phyloP scores from a whole-genome alignment of 805 yeast genomes.

The Phaffomyces opuntiae region DNA sequence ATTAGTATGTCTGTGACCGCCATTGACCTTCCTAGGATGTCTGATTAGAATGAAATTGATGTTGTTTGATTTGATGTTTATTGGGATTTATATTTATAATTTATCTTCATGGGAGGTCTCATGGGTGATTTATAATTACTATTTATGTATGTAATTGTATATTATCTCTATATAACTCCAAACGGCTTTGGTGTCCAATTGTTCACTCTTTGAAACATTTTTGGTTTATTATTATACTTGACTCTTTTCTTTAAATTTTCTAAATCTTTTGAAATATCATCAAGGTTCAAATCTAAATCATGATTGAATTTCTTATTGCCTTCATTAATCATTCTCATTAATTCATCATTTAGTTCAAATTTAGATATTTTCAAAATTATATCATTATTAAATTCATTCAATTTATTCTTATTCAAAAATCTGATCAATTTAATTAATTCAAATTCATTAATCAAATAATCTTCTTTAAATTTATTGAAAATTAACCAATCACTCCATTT shows the following conservation, averaged over 20 bases:
- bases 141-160: too few relatives aligned
- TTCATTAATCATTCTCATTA: not conserved
- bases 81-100: not conserved
- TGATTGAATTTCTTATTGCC: not conserved
- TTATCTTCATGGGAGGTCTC: too few relatives aligned
- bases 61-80: not conserved
- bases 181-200: constrained; percentile 52
- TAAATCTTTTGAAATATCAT: constrained; percentile 19
- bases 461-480: constrained; percentile 1
- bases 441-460: not conserved
- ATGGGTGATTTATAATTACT: too few relatives aligned
- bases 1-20: constrained; percentile 83
- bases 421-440: not conserved
- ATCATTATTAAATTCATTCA: too few relatives aligned
- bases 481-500: constrained; percentile 16
- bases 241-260: constrained; percentile 24
- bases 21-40: constrained; percentile 87
- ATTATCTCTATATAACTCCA: constrained; percentile 27
- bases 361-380: too few relatives aligned
- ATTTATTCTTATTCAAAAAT: not conserved
- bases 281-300: constrained; percentile 13
- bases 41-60: constrained; percentile 41
- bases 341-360: too few relatives aligned
- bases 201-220: constrained; percentile 13
- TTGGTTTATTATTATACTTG: constrained; percentile 7